Conservation (phyloP, 2,329 filamentous ascomycete genomes). For the Alternaria triticina region DNA sequence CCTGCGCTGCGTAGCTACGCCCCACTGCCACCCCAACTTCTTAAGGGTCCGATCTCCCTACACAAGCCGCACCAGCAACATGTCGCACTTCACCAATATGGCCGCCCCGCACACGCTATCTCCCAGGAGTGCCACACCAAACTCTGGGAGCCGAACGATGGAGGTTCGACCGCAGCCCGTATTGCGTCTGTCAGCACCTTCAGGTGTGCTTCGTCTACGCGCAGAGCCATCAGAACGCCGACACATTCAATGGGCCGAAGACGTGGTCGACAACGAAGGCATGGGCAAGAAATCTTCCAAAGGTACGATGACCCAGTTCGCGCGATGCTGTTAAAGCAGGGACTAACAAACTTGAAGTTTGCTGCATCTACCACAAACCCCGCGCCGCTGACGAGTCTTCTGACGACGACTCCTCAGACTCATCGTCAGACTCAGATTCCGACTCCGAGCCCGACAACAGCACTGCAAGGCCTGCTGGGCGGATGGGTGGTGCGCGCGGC, state of each 20-base stretch:
- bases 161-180: conserved; percentile 37
- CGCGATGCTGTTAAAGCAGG: neutral
- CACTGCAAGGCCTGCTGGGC: conserved; percentile 49
- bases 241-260: conserved; percentile 88
- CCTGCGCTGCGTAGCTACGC: conserved; percentile 21
- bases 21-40: conserved; percentile 14
- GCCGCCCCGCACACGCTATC: conserved; percentile 23
- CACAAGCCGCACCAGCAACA: conserved; percentile 79
- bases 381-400: conserved; percentile 75
- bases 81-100: conserved; percentile 50
- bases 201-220: conserved; percentile 50
- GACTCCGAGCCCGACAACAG: conserved; percentile 62
- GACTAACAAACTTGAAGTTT: conserved; percentile 65
- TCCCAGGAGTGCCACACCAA: conserved; percentile 27
- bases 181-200: conserved; percentile 42
- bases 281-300: conserved; percentile 94
- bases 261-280: conserved; percentile 94
- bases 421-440: conserved; percentile 61
- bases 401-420: conserved; percentile 67
- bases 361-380: conserved; percentile 95
- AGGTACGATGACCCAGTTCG: conserved; percentile 59
- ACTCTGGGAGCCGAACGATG: conserved; percentile 31
- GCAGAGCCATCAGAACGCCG: conserved; percentile 55
- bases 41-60: conserved; percentile 66
- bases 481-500: conserved; percentile 30